These are phyloP conservation scores for Teratosphaeria nubilosa DNA, from an alignment of 2,329 filamentous ascomycete species.

Conservation along the genomic window DNA sequence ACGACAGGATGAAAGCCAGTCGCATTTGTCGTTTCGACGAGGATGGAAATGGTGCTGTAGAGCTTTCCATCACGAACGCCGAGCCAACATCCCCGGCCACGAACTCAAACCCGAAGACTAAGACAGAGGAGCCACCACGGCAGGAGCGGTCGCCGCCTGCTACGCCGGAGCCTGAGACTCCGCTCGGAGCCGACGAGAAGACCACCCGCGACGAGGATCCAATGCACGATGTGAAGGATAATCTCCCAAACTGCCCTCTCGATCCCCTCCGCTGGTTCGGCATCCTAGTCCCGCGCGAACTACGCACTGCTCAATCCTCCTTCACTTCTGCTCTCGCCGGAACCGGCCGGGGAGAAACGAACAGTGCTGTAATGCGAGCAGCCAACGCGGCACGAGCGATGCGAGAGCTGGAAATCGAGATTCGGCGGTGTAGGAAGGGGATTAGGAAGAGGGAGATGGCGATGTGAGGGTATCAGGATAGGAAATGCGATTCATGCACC, in stretches of 20 bases:
- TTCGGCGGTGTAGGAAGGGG: slow-evolving; percentile 47
- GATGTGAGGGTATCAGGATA: too few relatives aligned
- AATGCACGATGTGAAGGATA: neutral
- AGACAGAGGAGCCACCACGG: neutral
- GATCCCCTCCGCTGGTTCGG: slow-evolving; percentile 52
- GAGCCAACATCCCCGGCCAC: slow-evolving; percentile 1
- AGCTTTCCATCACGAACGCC: neutral
- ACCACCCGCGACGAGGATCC: neutral
- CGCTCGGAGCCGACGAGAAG: neutral
- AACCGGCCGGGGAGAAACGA: slow-evolving; percentile 10
- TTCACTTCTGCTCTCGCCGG: slow-evolving; percentile 42
- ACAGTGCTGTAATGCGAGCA: slow-evolving; percentile 48
- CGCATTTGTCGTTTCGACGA: slow-evolving; percentile 35
- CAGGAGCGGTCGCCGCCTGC: slow-evolving; percentile 17
- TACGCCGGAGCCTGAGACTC: slow-evolving; percentile 35
- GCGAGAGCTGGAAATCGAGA: slow-evolving; percentile 56
- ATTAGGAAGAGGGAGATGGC: slow-evolving; percentile 32
- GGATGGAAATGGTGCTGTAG: neutral
- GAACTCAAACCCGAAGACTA: neutral
- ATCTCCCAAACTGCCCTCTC: neutral
- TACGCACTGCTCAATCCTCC: slow-evolving; percentile 48
- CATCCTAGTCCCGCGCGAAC: slow-evolving; percentile 39
- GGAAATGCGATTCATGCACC: too few relatives aligned
- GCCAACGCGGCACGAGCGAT: slow-evolving; percentile 51
- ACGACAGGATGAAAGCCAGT: slow-evolving; percentile 59